phyloP scores from a whole-genome alignment of 1,139 yeast genomes.

The Debaryomycetaceae sp. region DNA sequence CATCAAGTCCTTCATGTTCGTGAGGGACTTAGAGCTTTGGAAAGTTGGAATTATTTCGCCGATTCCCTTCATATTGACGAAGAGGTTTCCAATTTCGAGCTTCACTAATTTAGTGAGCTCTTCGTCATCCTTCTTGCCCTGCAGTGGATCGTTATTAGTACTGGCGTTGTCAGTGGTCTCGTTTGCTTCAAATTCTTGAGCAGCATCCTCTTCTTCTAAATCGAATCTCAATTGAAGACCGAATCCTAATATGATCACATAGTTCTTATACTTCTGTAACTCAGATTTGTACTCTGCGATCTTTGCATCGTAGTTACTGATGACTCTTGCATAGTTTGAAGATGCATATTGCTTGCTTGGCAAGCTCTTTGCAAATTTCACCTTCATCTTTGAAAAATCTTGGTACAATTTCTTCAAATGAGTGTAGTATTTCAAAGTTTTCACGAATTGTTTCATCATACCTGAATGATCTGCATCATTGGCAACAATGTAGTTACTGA shows the following conservation, averaged over 20 bases:
- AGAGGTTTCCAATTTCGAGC: slow-evolving; percentile 35
- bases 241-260: slow-evolving; percentile 44
- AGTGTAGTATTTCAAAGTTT: slow-evolving; percentile 43
- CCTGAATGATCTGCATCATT: slow-evolving; percentile 32
- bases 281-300: slow-evolving; percentile 43
- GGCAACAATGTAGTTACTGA: slow-evolving; percentile 32
- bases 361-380: slow-evolving; percentile 29
- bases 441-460: slow-evolving; percentile 46
- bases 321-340: slow-evolving; percentile 35
- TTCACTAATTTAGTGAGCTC: slow-evolving; percentile 36
- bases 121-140: slow-evolving; percentile 17
- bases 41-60: slow-evolving; percentile 39
- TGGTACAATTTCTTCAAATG: slow-evolving; percentile 36
- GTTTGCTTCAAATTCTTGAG: slow-evolving; percentile 7
- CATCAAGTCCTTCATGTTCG: slow-evolving; percentile 23
- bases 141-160: slow-evolving; percentile 6
- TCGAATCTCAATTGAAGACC: slow-evolving; percentile 49
- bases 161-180: slow-evolving; percentile 6
- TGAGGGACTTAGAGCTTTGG: slow-evolving; percentile 31
- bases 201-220: slow-evolving; percentile 26
- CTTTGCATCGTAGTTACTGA: slow-evolving; percentile 39
- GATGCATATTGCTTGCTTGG: slow-evolving; percentile 24
- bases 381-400: slow-evolving; percentile 31
- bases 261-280: slow-evolving; percentile 43
- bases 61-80: slow-evolving; percentile 34